phyloP scores from a whole-genome alignment of 1,284 basidiomycete genomes.

The Ustilago shanxiensis region DNA sequence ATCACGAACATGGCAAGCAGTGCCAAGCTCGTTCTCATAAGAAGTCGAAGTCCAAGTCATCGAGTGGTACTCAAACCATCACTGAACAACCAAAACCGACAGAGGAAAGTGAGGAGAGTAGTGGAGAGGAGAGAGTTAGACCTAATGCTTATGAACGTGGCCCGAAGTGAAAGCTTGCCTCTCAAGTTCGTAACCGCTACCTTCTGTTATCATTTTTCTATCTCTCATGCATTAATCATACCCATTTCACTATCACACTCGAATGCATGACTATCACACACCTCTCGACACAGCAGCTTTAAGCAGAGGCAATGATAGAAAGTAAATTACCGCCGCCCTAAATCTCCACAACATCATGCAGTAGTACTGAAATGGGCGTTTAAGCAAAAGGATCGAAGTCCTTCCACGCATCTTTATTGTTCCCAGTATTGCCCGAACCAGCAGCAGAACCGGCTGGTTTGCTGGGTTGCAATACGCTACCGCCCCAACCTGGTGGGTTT shows the following conservation, averaged over 20 bases:
- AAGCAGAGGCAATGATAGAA: too few species aligned
- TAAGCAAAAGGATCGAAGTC: constrained; percentile 60
- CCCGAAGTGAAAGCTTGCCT: constrained; percentile 3
- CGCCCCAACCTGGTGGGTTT: constrained; percentile 37
- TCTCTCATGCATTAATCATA: neutral
- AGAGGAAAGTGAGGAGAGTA: neutral
- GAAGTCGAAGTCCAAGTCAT: constrained; percentile 6
- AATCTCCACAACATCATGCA: too few species aligned
- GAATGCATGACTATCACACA: too few species aligned
- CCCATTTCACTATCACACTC: neutral
- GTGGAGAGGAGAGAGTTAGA: neutral
- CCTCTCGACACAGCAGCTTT: too few species aligned
- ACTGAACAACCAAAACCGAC: constrained; percentile 1
- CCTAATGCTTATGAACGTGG: constrained; percentile 49
- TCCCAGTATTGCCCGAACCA: neutral
- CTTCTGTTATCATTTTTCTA: neutral
- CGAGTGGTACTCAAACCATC: constrained; percentile 20
- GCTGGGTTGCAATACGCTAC: constrained; percentile 45
- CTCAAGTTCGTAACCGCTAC: neutral
- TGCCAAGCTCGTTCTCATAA: neutral
- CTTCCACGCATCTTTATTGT: constrained; percentile 47
- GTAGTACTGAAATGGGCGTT: neutral
- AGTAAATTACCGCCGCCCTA: too few species aligned
- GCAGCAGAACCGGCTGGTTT: constrained; percentile 6
- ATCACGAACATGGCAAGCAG: neutral